Conservation (phyloP, 768 basidiomycete genomes). For the Lactarius hatsudake region DNA sequence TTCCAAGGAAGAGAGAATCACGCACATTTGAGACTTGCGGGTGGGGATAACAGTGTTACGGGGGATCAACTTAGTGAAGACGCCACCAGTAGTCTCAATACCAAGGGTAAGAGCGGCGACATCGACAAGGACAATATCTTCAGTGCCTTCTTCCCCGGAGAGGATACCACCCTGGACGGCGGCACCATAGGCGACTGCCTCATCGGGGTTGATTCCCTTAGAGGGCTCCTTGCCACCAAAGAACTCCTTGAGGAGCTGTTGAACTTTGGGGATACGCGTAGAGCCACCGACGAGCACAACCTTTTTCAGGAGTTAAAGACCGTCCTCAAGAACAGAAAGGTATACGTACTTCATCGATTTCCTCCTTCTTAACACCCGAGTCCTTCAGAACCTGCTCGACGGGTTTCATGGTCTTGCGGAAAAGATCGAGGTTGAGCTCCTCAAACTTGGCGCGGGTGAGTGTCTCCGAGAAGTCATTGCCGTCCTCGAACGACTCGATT, state of each 20-base stretch:
- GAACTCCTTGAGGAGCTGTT: constrained; percentile 96
- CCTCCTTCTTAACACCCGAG: constrained; percentile 96
- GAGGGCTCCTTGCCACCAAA: constrained; percentile 93
- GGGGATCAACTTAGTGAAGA: constrained; percentile 96
- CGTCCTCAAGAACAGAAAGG: background rate
- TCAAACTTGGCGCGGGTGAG: constrained; percentile 98
- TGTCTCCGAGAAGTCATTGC: constrained; percentile 96
- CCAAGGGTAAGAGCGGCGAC: constrained; percentile 96
- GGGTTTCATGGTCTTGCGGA: constrained; percentile 99
- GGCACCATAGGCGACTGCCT: constrained; percentile 98
- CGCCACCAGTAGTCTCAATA: constrained; percentile 98
- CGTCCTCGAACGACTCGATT: constrained; percentile 93
- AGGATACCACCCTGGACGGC: constrained; percentile 99
- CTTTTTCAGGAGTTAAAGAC: constrained; percentile 34
- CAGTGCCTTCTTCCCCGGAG: constrained; percentile 87
- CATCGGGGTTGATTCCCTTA: constrained; percentile 98
- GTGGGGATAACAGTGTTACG: constrained; percentile 99
- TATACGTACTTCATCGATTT: constrained; percentile 73
- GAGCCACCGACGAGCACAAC: constrained; percentile 94
- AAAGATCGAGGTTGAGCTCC: constrained; percentile 97
- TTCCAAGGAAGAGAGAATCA: constrained; percentile 8
- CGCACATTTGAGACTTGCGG: constrained; percentile 89
- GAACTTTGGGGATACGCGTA: constrained; percentile 99
- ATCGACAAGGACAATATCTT: constrained; percentile 92
- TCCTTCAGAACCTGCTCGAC: constrained; percentile 99